A percentile compares a stretch with the other conserved stretches of the same genome.
These are phyloP conservation scores for Agaricus blazei DNA, from an alignment of 768 basidiomycete species.

Conservation along the genomic window DNA sequence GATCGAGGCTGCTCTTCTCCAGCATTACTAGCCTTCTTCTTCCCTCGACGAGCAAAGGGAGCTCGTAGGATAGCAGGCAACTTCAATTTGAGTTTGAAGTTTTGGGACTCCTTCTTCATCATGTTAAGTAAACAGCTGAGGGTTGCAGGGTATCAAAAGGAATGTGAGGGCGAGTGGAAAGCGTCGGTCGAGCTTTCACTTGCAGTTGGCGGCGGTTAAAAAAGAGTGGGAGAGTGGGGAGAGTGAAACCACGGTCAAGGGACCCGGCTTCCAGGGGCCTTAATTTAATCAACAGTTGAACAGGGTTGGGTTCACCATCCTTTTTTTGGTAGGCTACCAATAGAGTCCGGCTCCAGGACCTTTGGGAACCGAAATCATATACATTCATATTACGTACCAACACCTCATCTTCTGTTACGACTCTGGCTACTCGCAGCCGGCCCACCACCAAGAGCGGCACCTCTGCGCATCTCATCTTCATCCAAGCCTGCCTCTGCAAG, in stretches of 20 bases:
- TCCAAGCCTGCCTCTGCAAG: slow-evolving; percentile 80
- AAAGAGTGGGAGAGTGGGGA: slow-evolving; percentile 1
- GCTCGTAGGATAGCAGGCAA: slow-evolving; percentile 1
- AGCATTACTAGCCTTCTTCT: neutral
- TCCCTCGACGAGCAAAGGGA: slow-evolving; percentile 5
- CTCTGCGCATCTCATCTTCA: slow-evolving; percentile 70
- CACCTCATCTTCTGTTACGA: slow-evolving; percentile 38
- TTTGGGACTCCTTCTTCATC: slow-evolving; percentile 4
- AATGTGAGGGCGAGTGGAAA: slow-evolving; percentile 7
- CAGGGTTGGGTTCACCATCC: slow-evolving; percentile 1
- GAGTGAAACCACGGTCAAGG: neutral
- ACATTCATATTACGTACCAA: neutral
- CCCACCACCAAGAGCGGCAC: slow-evolving; percentile 38
- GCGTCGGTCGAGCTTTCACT: neutral
- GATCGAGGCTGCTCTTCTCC: neutral
- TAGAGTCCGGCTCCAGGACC: neutral
- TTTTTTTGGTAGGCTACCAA: neutral
- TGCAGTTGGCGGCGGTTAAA: slow-evolving; percentile 10
- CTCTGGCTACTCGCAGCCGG: slow-evolving; percentile 41
- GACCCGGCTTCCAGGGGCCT: neutral
- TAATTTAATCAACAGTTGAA: slow-evolving; percentile 3
- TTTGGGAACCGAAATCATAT: neutral
- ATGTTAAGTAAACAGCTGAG: neutral
- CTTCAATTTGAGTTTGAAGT: slow-evolving; percentile 8
- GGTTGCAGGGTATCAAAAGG: neutral